Percentiles rank a stretch among this genome's conserved stretches.
phyloP scores from a whole-genome alignment of 2,329 filamentous ascomycete species.

The Bipolaris bicolor region DNA sequence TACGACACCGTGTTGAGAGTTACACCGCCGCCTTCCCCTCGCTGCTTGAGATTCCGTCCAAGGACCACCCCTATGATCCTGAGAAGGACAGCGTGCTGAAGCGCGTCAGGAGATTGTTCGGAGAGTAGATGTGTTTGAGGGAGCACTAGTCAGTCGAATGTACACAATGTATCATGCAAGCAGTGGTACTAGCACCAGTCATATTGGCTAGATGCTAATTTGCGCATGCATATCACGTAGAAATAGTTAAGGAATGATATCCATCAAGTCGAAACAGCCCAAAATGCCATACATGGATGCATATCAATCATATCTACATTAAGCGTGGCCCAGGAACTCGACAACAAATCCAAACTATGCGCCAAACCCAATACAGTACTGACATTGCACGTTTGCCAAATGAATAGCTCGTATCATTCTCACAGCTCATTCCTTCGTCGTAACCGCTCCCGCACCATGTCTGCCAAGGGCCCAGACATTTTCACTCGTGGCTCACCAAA shows the following conservation, averaged over 20 bases:
- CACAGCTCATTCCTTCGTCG: constrained; percentile 41
- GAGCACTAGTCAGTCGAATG: neutral
- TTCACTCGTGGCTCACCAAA: constrained; percentile 42
- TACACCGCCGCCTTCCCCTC: constrained; percentile 97
- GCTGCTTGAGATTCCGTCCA: constrained; percentile 94
- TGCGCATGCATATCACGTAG: neutral
- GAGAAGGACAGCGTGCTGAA: constrained; percentile 98
- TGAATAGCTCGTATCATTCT: constrained; percentile 9
- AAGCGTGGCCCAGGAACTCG: constrained; percentile 8
- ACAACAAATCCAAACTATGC: constrained; percentile 2
- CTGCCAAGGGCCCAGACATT: constrained; percentile 45
- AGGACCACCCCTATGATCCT: constrained; percentile 98
- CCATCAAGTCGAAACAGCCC: neutral
- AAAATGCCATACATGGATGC: constrained; percentile 2
- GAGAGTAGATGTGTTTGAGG: constrained; percentile 63
- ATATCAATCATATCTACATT: constrained; percentile 33
- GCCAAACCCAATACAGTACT: constrained; percentile 21
- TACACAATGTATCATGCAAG: neutral
- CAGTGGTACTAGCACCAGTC: neutral
- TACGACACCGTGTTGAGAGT: constrained; percentile 86
- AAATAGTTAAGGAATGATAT: neutral
- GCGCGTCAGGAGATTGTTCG: constrained; percentile 76
- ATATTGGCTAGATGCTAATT: neutral
- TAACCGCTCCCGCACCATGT: constrained; percentile 40
- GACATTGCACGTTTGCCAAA: constrained; percentile 24